Conservation (phyloP, 2,329 filamentous ascomycete genomes). For the Westerdykella ornata region DNA sequence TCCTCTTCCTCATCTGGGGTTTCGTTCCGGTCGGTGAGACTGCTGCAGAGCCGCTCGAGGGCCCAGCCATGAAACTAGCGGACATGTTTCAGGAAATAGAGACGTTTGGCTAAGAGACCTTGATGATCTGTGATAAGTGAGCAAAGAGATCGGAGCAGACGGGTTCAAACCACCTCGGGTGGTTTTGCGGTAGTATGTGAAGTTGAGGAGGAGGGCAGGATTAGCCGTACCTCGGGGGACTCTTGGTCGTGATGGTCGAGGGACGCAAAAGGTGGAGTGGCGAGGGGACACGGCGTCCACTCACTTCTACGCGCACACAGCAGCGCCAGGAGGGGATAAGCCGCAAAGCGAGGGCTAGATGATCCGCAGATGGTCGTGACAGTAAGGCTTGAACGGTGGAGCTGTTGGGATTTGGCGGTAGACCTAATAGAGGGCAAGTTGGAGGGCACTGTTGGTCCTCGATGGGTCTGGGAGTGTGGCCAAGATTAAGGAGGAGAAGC, state of each 20-base stretch:
- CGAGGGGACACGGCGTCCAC: neutral
- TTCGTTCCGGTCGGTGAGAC: constrained; percentile 25
- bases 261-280: neutral
- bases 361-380: constrained; percentile 20
- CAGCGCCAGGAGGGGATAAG: constrained; percentile 23
- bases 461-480: constrained; percentile 9
- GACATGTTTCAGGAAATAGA: neutral
- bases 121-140: neutral
- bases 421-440: constrained; percentile 4
- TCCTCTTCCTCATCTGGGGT: constrained; percentile 48
- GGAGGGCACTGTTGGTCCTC: constrained; percentile 9
- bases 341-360: constrained; percentile 15
- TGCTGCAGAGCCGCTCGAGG: constrained; percentile 20
- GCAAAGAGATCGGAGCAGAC: neutral
- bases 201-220: neutral
- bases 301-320: constrained; percentile 14
- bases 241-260: neutral
- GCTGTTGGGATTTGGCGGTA: constrained; percentile 17
- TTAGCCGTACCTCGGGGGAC: neutral
- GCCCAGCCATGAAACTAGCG: constrained; percentile 2
- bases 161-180: neutral
- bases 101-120: too few relatives aligned
- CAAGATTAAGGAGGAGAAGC: constrained; percentile 10
- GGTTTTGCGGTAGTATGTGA: neutral
- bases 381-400: constrained; percentile 20